Conservation (phyloP, 148 eudicot species). For the Spergularia marina region DNA sequence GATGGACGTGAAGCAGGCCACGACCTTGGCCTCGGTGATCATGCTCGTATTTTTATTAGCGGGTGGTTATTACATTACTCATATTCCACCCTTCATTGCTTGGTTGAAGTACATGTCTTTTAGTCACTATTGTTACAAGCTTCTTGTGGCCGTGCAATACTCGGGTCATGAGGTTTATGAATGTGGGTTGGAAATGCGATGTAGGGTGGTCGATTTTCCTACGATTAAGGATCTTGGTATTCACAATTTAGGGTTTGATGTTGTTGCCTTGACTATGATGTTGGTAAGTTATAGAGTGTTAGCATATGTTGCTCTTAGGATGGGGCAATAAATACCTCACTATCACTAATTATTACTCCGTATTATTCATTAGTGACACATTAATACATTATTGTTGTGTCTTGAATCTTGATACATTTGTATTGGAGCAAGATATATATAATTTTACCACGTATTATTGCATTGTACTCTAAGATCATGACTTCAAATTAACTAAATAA, state of each 20-base stretch:
- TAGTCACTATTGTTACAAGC: constrained; percentile 79
- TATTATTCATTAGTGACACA: too few species aligned
- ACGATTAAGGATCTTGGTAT: constrained; percentile 54
- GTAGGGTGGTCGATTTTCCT: constrained; percentile 64
- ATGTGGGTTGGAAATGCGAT: constrained; percentile 45
- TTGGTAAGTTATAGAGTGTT: constrained; percentile 66
- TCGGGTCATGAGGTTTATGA: constrained; percentile 46
- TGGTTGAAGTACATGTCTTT: constrained; percentile 76
- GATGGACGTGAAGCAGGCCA: constrained; percentile 80
- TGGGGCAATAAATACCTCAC: constrained; percentile 24
- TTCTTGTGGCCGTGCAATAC: constrained; percentile 74
- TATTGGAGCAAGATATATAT: too few species aligned
- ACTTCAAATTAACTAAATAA: too few species aligned
- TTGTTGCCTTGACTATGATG: constrained; percentile 63
- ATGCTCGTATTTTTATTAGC: constrained; percentile 71
- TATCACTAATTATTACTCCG: too few species aligned
- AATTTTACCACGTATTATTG: too few species aligned
- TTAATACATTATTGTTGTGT: not conserved
- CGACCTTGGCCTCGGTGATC: constrained; percentile 70
- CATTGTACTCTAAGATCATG: too few species aligned
- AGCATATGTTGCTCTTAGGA: constrained; percentile 71
- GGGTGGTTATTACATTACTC: constrained; percentile 78
- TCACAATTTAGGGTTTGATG: constrained; percentile 50
- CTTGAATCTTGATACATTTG: not conserved
- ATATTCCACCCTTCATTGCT: constrained; percentile 56